These are phyloP conservation scores for Aspergillus sp. DNA, from an alignment of 2,329 filamentous ascomycete species.

Conservation along the genomic window DNA sequence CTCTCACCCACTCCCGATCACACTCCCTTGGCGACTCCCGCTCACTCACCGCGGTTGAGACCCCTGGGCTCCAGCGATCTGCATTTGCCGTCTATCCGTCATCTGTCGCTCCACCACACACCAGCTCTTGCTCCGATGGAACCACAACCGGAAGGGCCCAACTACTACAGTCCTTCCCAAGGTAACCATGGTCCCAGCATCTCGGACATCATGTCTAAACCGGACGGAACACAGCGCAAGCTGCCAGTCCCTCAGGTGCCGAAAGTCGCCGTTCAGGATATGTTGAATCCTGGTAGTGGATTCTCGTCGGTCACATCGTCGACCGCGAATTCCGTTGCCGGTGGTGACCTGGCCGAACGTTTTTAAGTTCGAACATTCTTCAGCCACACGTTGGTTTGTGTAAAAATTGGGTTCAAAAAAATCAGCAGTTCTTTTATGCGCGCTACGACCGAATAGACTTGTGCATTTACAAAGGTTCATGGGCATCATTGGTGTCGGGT, in stretches of 20 bases:
- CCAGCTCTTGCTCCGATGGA: constrained; percentile 73
- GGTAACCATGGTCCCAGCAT: constrained; percentile 73
- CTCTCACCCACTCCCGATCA: constrained; percentile 94
- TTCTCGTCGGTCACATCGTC: constrained; percentile 76
- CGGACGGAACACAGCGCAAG: constrained; percentile 86
- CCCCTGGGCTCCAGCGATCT: constrained; percentile 71
- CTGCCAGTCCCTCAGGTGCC: constrained; percentile 86
- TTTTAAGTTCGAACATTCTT: constrained; percentile 35
- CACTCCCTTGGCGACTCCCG: constrained; percentile 95
- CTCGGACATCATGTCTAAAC: constrained; percentile 86
- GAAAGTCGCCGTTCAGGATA: constrained; percentile 83
- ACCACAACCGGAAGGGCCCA: constrained; percentile 61
- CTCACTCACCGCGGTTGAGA: constrained; percentile 87
- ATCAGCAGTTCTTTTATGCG: constrained; percentile 31
- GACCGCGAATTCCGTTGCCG: constrained; percentile 73
- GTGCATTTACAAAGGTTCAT: constrained; percentile 40
- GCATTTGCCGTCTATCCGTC: constrained; percentile 84
- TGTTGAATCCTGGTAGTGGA: constrained; percentile 68
- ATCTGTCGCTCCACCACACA: constrained; percentile 66
- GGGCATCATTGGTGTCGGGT: constrained; percentile 42
- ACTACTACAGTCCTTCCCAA: constrained; percentile 58
- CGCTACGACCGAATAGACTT: constrained; percentile 45
- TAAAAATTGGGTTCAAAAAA: constrained; percentile 18
- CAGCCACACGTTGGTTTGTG: constrained; percentile 9
- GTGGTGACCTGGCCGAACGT: constrained; percentile 66